These are phyloP conservation scores for Umbelopsis ramanniana DNA, from an alignment of 192 early-diverging fungal genomes.

Conservation along the genomic window DNA sequence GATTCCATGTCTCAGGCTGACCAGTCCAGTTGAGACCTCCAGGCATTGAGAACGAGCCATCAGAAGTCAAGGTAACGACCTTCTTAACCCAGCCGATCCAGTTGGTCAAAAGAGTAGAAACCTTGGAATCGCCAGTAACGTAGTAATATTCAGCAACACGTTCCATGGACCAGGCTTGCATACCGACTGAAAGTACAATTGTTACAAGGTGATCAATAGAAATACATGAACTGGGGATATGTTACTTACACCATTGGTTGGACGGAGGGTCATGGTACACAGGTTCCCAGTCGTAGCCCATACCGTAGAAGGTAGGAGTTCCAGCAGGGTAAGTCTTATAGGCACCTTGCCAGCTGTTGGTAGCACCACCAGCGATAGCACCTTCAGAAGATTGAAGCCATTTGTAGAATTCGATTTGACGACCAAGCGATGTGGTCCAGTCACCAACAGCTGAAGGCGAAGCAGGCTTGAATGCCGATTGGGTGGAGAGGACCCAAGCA, in stretches of 20 bases:
- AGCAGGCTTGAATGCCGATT: constrained; percentile 3
- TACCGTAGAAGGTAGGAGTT: background rate
- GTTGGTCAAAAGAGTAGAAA: background rate
- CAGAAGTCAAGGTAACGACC: background rate
- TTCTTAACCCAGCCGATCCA: background rate
- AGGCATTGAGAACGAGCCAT: background rate
- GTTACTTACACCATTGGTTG: constrained; percentile 1
- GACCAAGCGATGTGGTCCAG: background rate
- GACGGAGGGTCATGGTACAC: background rate
- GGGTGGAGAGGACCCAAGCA: constrained; percentile 2
- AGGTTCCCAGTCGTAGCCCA: constrained; percentile 1
- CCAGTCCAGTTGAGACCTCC: constrained; percentile 1
- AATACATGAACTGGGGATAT: background rate
- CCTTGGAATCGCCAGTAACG: background rate
- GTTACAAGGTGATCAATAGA: background rate
- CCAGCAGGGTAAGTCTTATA: background rate
- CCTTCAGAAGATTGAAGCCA: constrained; percentile 3
- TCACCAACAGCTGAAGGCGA: background rate
- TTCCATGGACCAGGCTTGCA: constrained; percentile 6
- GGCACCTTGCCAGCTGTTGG: constrained; percentile 4
- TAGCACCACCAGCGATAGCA: constrained; percentile 3
- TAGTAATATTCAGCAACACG: constrained; percentile 6
- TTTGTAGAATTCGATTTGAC: constrained; percentile 4
- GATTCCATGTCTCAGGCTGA: background rate
- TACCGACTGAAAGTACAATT: background rate